These are phyloP conservation scores for Epichloe gansuensis DNA, from an alignment of 2,329 filamentous ascomycete species.

Conservation along the genomic window DNA sequence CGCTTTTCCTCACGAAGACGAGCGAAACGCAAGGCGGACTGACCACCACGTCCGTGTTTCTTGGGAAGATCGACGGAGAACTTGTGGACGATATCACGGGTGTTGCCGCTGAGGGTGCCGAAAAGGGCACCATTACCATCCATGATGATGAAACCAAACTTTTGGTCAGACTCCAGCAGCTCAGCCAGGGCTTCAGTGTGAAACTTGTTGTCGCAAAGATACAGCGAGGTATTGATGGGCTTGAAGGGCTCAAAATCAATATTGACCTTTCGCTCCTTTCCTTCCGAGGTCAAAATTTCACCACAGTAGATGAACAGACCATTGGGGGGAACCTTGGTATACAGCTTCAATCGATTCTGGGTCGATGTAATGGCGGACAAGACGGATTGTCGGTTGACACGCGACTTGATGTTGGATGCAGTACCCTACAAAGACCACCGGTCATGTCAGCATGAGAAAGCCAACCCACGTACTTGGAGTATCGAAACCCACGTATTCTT, in stretches of 20 bases:
- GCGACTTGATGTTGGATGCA: conserved; percentile 98
- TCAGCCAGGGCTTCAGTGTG: conserved; percentile 96
- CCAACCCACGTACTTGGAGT: conserved; percentile 27
- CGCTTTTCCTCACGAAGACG: conserved; percentile 99
- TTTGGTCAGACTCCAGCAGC: conserved; percentile 95
- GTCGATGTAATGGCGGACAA: conserved; percentile 97
- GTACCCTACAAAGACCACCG: conserved; percentile 53
- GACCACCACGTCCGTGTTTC: conserved; percentile 99
- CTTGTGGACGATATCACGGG: conserved; percentile 91
- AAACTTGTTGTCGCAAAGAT: conserved; percentile 99
- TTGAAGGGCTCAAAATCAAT: conserved; percentile 99
- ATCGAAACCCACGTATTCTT: conserved; percentile 73
- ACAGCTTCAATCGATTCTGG: conserved; percentile 96
- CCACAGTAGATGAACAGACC: conserved; percentile 97
- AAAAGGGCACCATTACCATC: conserved; percentile 97
- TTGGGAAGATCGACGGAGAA: conserved; percentile 98
- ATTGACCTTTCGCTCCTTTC: conserved; percentile 99
- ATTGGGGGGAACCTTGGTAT: conserved; percentile 97
- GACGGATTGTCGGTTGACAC: conserved; percentile 96
- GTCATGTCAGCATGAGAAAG: conserved; percentile 24
- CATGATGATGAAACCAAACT: conserved; percentile 99
- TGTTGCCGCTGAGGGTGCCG: conserved; percentile 93
- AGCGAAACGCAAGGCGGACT: conserved; percentile 97
- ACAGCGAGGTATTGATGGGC: conserved; percentile 98
- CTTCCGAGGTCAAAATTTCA: conserved; percentile 98